These are phyloP conservation scores for Rhizoclosmatium globosum DNA, from an alignment of 192 early-diverging fungal species.

Conservation along the genomic window DNA sequence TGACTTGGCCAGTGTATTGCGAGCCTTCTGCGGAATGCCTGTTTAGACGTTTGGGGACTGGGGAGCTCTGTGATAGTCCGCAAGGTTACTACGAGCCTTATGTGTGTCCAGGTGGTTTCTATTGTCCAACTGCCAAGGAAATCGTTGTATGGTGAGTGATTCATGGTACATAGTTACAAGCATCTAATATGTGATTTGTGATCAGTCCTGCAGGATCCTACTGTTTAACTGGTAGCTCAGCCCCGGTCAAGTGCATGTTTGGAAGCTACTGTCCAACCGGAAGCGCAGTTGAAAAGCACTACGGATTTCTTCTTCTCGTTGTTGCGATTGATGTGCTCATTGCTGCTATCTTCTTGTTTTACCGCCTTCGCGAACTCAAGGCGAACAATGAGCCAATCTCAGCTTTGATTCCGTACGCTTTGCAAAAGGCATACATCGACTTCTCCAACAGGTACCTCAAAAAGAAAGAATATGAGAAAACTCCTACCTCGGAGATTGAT, in stretches of 20 bases:
- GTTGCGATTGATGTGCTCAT: constrained; percentile 27
- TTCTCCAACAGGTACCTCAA: neutral
- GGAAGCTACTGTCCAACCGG: constrained; percentile 47
- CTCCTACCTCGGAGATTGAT: neutral
- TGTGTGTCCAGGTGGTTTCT: constrained; percentile 48
- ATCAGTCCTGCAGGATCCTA: constrained; percentile 17
- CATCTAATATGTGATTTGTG: neutral
- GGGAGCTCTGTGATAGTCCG: constrained; percentile 9
- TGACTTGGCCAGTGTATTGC: constrained; percentile 33
- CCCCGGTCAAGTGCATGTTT: constrained; percentile 36
- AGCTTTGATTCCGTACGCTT: neutral
- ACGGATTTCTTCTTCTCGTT: constrained; percentile 23
- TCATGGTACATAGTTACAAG: neutral
- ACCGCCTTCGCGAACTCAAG: constrained; percentile 16
- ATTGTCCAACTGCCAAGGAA: constrained; percentile 40
- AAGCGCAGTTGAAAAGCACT: constrained; percentile 17
- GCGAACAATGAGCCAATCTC: neutral
- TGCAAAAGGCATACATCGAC: neutral
- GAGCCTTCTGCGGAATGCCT: constrained; percentile 8
- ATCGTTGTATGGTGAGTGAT: neutral
- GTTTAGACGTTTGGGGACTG: neutral
- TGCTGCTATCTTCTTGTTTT: constrained; percentile 20
- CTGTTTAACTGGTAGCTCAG: constrained; percentile 16
- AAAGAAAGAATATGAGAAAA: neutral
- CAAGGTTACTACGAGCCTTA: constrained; percentile 50